Evolutionary conservation across 2,329 filamentous ascomycete species (phyloP).

Genomic region (Penicillium palitans): DNA sequence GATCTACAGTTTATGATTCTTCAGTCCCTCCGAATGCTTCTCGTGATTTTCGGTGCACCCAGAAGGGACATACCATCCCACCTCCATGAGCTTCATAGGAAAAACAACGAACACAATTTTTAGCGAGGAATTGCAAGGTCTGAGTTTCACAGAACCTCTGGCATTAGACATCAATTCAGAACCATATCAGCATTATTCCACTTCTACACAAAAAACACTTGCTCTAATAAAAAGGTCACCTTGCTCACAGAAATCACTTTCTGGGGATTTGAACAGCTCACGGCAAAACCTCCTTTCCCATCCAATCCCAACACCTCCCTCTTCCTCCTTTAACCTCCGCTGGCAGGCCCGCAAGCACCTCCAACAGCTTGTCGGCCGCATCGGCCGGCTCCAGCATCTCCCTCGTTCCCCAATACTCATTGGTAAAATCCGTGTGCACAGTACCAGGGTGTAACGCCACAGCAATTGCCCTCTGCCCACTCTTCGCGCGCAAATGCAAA

Average conservation of each 20-base stretch:
- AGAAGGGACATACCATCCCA: not conserved
- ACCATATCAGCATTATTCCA: not conserved
- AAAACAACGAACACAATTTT: not conserved
- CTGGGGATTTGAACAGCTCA: constrained; percentile 30
- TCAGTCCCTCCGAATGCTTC: not conserved
- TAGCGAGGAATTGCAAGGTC: not conserved
- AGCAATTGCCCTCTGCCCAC: constrained; percentile 64
- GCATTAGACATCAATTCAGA: too few species aligned
- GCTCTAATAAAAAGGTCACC: not conserved
- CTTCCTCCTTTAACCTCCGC: constrained; percentile 48
- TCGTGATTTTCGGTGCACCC: not conserved
- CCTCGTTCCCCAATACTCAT: constrained; percentile 69
- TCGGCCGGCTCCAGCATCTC: constrained; percentile 68
- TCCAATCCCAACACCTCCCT: constrained; percentile 70
- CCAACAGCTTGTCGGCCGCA: constrained; percentile 64
- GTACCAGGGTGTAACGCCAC: constrained; percentile 78
- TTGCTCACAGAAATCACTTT: not conserved
- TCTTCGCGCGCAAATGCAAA: constrained; percentile 59
- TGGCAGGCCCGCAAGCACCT: constrained; percentile 54
- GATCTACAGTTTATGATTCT: not conserved
- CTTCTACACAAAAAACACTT: not conserved
- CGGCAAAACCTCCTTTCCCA: constrained; percentile 62
- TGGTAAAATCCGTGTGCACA: constrained; percentile 71
- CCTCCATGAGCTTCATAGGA: not conserved
- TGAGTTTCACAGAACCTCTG: not conserved